Conservation (phyloP, 352 stramenopile genomes). For the Pythium phragmiticola region DNA sequence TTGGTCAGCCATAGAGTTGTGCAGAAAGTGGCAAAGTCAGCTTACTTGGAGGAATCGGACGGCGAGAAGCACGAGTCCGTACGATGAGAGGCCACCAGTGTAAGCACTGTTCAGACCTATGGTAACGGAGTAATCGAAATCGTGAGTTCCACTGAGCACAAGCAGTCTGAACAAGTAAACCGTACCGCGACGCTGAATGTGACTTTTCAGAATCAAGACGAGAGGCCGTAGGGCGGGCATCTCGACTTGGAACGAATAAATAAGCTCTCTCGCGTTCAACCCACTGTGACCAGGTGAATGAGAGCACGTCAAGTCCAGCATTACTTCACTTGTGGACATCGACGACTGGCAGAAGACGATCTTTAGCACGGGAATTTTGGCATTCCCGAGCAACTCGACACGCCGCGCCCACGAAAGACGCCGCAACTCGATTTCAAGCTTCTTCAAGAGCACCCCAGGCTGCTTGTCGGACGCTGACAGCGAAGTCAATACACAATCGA, state of each 20-base stretch:
- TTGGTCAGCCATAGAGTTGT: neutral
- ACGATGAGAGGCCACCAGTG: conserved; percentile 95
- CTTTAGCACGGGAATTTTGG: conserved; percentile 96
- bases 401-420: conserved; percentile 71
- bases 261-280: conserved; percentile 89
- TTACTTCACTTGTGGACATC: conserved; percentile 43
- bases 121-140: neutral
- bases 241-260: conserved; percentile 88
- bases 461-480: conserved; percentile 71
- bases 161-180: neutral
- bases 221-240: conserved; percentile 93
- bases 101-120: conserved; percentile 92
- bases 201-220: conserved; percentile 93
- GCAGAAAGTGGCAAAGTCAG: neutral
- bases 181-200: conserved; percentile 61
- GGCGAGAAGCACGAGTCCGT: conserved; percentile 94
- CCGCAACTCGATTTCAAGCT: conserved; percentile 84
- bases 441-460: conserved; percentile 88
- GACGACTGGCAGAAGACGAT: conserved; percentile 57
- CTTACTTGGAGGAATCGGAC: conserved; percentile 91
- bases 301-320: conserved; percentile 95
- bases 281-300: conserved; percentile 94
- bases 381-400: conserved; percentile 93
- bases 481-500: conserved; percentile 95
- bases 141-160: neutral